Conservation (phyloP, 192 early-diverging fungal genomes). For the Backusella westeae region DNA sequence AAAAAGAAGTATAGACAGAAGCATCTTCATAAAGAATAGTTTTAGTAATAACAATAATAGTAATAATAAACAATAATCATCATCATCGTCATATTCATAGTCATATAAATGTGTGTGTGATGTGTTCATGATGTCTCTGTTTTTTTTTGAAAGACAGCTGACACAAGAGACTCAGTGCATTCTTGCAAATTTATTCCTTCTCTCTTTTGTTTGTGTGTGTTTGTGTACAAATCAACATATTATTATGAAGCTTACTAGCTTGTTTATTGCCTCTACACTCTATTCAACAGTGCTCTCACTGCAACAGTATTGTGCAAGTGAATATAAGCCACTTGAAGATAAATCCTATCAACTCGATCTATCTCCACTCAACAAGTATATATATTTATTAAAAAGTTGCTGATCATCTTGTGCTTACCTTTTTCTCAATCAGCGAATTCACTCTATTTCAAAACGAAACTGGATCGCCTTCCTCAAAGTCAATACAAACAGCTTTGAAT, state of each 20-base stretch:
- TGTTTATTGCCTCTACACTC: not conserved
- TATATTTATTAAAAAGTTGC: not conserved
- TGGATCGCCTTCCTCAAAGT: slow-evolving; percentile 3
- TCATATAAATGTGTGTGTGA: not conserved
- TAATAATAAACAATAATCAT: not conserved
- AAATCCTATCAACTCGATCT: slow-evolving; percentile 22
- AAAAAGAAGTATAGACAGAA: not conserved
- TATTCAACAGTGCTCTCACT: not conserved
- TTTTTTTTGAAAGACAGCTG: not conserved
- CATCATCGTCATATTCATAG: not conserved
- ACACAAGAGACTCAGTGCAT: not conserved
- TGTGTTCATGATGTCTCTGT: not conserved
- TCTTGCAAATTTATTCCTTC: not conserved
- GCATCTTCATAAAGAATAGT: slow-evolving; percentile 11
- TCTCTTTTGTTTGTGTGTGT: not conserved
- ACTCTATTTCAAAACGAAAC: not conserved
- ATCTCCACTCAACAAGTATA: slow-evolving; percentile 27
- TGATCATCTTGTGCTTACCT: not conserved
- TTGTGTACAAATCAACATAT: not conserved
- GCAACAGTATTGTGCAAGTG: slow-evolving; percentile 25
- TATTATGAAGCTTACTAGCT: not conserved
- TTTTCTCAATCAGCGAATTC: not conserved
- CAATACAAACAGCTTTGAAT: slow-evolving; percentile 17
- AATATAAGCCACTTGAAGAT: slow-evolving; percentile 14
- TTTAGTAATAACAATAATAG: too few species aligned